Base-by-base conservation (phyloP, 208 protist species). In the Lotmaria passim region DNA sequence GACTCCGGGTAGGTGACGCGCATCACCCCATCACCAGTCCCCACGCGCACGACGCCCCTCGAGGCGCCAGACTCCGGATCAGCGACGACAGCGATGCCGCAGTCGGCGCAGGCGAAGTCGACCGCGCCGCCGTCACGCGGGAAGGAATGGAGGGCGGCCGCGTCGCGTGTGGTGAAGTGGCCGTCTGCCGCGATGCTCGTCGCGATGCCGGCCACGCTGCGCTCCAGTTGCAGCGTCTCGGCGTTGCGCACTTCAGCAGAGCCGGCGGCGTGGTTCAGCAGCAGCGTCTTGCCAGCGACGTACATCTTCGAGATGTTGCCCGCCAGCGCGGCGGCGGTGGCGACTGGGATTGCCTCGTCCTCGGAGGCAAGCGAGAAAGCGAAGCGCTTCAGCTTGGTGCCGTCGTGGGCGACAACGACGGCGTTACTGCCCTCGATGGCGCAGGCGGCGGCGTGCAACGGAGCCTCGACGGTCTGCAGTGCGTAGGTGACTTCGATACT, bases 401-500 rank as follows among this genome's bases (percentile, higher is more conserved):
- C 61, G 46, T 80, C 73, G 51, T 78, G 62, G 12, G 73, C 65
- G 43, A 75, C 81, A 24, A 90, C 60, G 6, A 56, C 68, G 6
- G 78, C 70, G 28, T 41, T 65, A 17, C 65, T 67, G n/a, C 71
- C 75, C 21, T 17, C 41, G 23, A 85, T 47, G 8, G 70, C 39
- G 69, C 90, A 95, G 5, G 79, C 67, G 19, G 70, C 78, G 4
- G 73, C 73, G 23, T 58, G 24, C 21, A 69, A 52, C 19, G 55
- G 63, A 31, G 17, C n/a, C 23, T 19, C 51, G 24, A 39, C 34
- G 2, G 34, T 59, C 46, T 75, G 36, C 44, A 63, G 57, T 43
- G 74, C 44, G 28, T 89, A 93, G 7, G 85, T 85, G 17, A 79
- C 77, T 34, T 91, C 85, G 50, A 93, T 78, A 7, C 64, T 61